Conservation (phyloP, 768 basidiomycete genomes). For the Hygrophorus pudorinus region DNA sequence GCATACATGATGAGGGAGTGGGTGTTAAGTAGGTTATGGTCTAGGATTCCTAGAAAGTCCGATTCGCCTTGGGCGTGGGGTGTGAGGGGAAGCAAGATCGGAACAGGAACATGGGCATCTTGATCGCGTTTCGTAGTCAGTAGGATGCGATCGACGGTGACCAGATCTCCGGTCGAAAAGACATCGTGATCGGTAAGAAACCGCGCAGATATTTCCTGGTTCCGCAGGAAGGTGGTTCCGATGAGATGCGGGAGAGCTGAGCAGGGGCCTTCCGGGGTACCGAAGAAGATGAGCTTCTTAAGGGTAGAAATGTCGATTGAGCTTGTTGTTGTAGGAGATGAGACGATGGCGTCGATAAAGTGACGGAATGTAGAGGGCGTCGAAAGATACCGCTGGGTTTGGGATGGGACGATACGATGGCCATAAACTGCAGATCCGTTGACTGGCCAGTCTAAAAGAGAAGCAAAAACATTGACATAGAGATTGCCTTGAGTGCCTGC, state of each 20-base stretch:
- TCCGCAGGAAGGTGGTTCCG: conserved; percentile 46
- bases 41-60: conserved; percentile 69
- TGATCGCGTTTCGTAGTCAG: conserved; percentile 37
- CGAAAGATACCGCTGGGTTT: conserved; percentile 41
- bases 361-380: conserved; percentile 31
- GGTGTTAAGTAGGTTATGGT: conserved; percentile 67
- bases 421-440: conserved; percentile 34
- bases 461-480: conserved; percentile 62
- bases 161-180: conserved; percentile 63
- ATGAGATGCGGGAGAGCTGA: conserved; percentile 46
- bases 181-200: conserved; percentile 64
- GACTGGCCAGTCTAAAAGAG: conserved; percentile 31
- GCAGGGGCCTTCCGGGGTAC: conserved; percentile 45
- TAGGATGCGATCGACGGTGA: conserved; percentile 60
- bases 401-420: conserved; percentile 49
- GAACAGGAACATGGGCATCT: conserved; percentile 38
- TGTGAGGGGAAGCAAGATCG: conserved; percentile 48
- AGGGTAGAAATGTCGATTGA: conserved; percentile 37
- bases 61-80: conserved; percentile 33
- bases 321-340: conserved; percentile 23
- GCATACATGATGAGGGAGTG: conserved; percentile 65
- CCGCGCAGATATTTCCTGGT: conserved; percentile 43
- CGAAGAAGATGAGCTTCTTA: conserved; percentile 59
- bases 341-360: conserved; percentile 25
- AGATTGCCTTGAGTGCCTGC: conserved; percentile 52